Percentiles rank a stretch among this genome's conserved stretches.
Evolutionary conservation across 2,329 filamentous ascomycete genomes (phyloP).

Genomic region (Akanthomyces dipterigenus): DNA sequence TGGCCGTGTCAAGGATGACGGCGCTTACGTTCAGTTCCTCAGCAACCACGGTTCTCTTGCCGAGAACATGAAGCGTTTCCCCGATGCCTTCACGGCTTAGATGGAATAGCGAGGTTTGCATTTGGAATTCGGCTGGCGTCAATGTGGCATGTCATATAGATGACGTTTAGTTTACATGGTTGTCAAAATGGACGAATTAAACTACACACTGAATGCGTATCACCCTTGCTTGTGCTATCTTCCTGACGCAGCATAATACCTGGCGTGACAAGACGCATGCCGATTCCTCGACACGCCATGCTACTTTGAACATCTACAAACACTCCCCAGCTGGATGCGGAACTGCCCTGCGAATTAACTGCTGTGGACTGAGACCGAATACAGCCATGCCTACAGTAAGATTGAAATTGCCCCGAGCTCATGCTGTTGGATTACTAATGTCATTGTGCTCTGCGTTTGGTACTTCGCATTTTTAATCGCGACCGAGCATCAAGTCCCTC

Average conservation of each 20-base stretch:
- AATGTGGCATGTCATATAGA: slow-evolving; percentile 37
- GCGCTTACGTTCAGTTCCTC: slow-evolving; percentile 99
- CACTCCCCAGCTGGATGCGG: too few species aligned
- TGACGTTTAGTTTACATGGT: slow-evolving; percentile 26
- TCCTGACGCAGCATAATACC: too few species aligned
- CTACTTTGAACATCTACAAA: too few species aligned
- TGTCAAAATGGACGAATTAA: slow-evolving; percentile 28
- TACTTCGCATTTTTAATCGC: too few species aligned
- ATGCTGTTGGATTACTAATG: too few species aligned
- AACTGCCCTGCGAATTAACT: too few species aligned
- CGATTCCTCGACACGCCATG: neutral
- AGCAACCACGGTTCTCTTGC: slow-evolving; percentile 82
- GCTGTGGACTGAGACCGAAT: too few species aligned
- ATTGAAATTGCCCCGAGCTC: too few species aligned
- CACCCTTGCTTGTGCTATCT: neutral
- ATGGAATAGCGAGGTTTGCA: slow-evolving; percentile 28
- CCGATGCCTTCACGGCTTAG: slow-evolving; percentile 72
- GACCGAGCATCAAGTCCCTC: too few species aligned
- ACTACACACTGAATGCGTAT: neutral
- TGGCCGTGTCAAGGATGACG: slow-evolving; percentile 91
- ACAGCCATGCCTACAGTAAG: too few species aligned
- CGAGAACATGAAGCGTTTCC: slow-evolving; percentile 91
- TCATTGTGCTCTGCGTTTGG: too few species aligned
- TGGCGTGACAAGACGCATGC: too few species aligned
- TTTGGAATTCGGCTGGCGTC: slow-evolving; percentile 39